Evolutionary conservation across 768 basidiomycete genomes (phyloP).

Genomic region (Saitozyma sp.): DNA sequence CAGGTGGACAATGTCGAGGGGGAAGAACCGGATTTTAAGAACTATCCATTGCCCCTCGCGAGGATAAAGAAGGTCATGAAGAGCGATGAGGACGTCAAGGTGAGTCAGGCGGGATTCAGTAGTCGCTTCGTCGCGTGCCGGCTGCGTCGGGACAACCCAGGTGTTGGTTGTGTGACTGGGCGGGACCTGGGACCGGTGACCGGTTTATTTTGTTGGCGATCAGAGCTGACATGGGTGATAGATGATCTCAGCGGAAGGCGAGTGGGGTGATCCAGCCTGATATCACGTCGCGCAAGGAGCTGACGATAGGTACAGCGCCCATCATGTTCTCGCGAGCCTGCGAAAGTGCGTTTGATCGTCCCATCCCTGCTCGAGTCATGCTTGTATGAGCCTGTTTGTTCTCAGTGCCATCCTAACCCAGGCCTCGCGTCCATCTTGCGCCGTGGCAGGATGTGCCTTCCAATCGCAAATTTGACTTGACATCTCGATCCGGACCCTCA

Average conservation of each 20-base stretch:
- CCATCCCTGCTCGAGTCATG: neutral
- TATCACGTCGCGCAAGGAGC: conserved; percentile 4
- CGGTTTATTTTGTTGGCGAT: too few species aligned
- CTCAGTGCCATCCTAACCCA: too few species aligned
- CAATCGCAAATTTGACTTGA: too few species aligned
- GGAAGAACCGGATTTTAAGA: conserved; percentile 70
- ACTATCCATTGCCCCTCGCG: conserved; percentile 75
- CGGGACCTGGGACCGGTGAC: conserved; percentile 1
- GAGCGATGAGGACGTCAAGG: conserved; percentile 78
- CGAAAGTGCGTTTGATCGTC: conserved; percentile 69
- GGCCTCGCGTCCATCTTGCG: too few species aligned
- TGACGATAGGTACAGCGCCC: conserved; percentile 63
- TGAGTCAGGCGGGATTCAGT: conserved; percentile 52
- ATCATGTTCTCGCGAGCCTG: conserved; percentile 97
- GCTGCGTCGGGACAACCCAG: neutral
- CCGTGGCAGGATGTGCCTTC: too few species aligned
- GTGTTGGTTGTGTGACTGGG: neutral
- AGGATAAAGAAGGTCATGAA: conserved; percentile 99
- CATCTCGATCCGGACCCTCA: neutral
- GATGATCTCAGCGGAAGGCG: conserved; percentile 99
- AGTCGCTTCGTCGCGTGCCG: conserved; percentile 1
- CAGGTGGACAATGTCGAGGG: conserved; percentile 83
- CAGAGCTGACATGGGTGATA: conserved; percentile 41
- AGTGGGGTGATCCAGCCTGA: conserved; percentile 25
- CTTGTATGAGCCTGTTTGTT: too few species aligned